Conservation (phyloP, 768 basidiomycete genomes). For the Saitozyma podzolica region DNA sequence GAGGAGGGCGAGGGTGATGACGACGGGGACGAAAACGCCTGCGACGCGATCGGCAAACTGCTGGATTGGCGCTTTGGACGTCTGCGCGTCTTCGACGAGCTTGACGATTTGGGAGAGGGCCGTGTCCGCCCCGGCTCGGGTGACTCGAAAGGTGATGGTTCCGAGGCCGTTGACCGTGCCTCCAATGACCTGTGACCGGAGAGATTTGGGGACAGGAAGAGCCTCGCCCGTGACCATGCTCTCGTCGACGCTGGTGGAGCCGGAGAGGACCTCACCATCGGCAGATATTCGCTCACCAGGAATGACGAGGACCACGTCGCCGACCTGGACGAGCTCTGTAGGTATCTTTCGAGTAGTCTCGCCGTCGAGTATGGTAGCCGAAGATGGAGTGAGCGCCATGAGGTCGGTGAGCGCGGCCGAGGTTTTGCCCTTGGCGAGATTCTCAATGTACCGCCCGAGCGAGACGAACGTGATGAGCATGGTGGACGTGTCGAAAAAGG, state of each 20-base stretch:
- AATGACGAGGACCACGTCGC: conserved; percentile 87
- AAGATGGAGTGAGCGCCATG: conserved; percentile 90
- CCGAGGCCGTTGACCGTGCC: conserved; percentile 96
- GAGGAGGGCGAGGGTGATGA: conserved; percentile 74
- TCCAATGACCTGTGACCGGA: conserved; percentile 85
- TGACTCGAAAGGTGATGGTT: conserved; percentile 95
- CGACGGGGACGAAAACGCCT: conserved; percentile 90
- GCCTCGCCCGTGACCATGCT: conserved; percentile 98
- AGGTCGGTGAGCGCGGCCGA: conserved; percentile 94
- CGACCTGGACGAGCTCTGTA: conserved; percentile 91
- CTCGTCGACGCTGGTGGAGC: conserved; percentile 87
- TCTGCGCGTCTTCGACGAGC: conserved; percentile 97
- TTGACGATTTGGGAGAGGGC: conserved; percentile 94
- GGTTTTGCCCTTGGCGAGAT: conserved; percentile 94
- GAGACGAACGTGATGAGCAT: conserved; percentile 98
- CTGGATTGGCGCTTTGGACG: conserved; percentile 96
- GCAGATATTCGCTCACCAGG: conserved; percentile 97
- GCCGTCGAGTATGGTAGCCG: conserved; percentile 80
- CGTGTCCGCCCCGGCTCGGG: conserved; percentile 92
- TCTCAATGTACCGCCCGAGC: conserved; percentile 91
- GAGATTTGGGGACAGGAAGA: conserved; percentile 77
- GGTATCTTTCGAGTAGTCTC: conserved; percentile 73
- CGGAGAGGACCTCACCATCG: conserved; percentile 84
- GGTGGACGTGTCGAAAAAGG: conserved; percentile 98
- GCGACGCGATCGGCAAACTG: conserved; percentile 93